Evolutionary conservation across 768 basidiomycete species (phyloP), one percentile per base, ranked within the genome.

Genomic region (Termitomyces sp.): DNA sequence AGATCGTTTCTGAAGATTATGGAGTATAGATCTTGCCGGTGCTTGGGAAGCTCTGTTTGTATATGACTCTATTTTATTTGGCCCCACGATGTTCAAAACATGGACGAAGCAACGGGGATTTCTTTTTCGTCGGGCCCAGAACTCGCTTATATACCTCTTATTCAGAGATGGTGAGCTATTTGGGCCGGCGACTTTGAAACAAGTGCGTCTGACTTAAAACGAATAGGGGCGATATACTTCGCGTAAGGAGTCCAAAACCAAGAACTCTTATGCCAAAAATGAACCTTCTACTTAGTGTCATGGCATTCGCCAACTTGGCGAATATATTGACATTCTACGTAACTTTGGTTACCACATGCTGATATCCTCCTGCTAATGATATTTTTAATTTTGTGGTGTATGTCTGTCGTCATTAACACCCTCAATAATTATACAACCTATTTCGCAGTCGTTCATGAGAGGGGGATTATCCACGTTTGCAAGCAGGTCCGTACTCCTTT

Each of bases 21-120:
- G 9, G 49, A 26, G 38, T 10, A 30, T 42, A 75, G 75, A 65
- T 26, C 53, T 74, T 37, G 73, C 73, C 5, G 62, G 58, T 7
- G 69, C 78, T 19, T 83, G 81, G 80, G 80, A 81, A 60, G 76
- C 78, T 1, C 71, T 82, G 5, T 77, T 80, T 54, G 60, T 73
- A 1, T 81, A 76, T 56, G 82, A 85, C 61, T 54, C 70, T 0
- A 66, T 79, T 19, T 67, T 83, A 14, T 80, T 83, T 56, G 56
- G 59, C 21, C 66, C 84, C 21, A 84, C 79, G 0, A 46, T 83
- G n/a, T 61, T 63, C 61, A 80, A 77, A 63, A 79, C 80, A 3
- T 73, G 67, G 68, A 73, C 62, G 53, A 66, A 67, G 11, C 60
- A 74, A 50, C 64, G 58, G 53, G 68, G 68, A 30, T 67, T 65